Evolutionary conservation across 2,329 filamentous ascomycete species (phyloP), one percentile per base, ranked within the genome.

Genomic region (Diaporthe helianthi): DNA sequence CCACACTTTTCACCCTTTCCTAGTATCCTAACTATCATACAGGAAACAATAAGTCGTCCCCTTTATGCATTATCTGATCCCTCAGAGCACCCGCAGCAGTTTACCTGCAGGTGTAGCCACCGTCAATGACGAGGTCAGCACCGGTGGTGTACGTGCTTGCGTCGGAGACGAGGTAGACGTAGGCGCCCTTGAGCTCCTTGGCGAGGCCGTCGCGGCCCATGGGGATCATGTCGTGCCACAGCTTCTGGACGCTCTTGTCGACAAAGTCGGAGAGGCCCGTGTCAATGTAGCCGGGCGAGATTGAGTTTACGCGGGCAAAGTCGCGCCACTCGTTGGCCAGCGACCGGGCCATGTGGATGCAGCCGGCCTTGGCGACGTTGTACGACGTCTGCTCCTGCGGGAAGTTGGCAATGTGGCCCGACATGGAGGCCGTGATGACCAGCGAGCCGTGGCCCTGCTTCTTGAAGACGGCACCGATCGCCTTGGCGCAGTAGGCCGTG

Each of bases 401-500:
- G 69, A 93, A 85, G 77, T 94, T 94, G 77, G 89, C 91, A 74
- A 94, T 90, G 76, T 92, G 91, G 4, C 89, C 92, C 73, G 88
- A 91, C 87, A 95, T 94, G 69, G 89, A 92, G 1, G 92, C 90
- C 8, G 93, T 95, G 31, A 90, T 90, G 73, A 95, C 89, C 79
- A 95, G 93, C 77, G 89, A 91, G 26, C 92, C 92, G 31, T 85
- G 55, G 51, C 71, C 71, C 49, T 71, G 71, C 65, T 72, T 69
- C 68, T 71, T 71, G 71, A 72, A 72, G 4, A 70, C 61, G 24
- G 71, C 13, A 36, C 71, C 71, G 41, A 72, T 58, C 13, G 71
- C 94, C 82, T 97, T 97, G 68, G 93, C 89, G 94, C 94, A 98
- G 83, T 97, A 94, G 13, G 93, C 91, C 84, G 71, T 72, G 60